Evolutionary conservation across 352 stramenopile species (phyloP), one percentile per base, ranked within the genome.

Genomic region (Globisporangium polare): DNA sequence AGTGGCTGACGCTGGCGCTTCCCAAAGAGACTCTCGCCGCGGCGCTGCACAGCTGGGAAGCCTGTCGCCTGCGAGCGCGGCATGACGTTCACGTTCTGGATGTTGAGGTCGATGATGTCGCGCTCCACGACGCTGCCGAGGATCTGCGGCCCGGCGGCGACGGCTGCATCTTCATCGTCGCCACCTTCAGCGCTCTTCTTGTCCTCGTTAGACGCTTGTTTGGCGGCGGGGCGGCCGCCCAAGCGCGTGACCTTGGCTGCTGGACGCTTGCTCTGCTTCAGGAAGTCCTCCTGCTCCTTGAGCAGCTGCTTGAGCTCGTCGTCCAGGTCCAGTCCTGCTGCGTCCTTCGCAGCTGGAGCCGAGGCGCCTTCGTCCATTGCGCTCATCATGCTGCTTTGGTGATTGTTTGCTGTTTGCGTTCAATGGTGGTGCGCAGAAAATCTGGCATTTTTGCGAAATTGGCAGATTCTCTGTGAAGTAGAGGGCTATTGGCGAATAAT

Each of bases 261-360:
- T 8, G 83, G 81, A 15, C 59, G 51, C 66, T 89, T 78, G 41
- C 75, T 76, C 63, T 84, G 69, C 13, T 70, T 70, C 53, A 92
- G 67, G 41, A 95, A 95, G 33, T 78, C 68, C 66, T 95, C 86
- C 69, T 95, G 86, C 61, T 95, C 86, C 41, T 81, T 77, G 20
- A 95, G 71, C 41, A 95, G 78, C 62, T 83, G 80, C 69, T 83
- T 78, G 29, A 95, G 64, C 56, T 95, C 86, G 27, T 75, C 80
- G 51, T 95, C 83, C 65, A 94, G 69, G 62, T 94, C 79, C 35
- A 94, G 67, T 4, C 67, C 65, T 7, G 43, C 53, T 31, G 20
- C 22, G 22, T 20, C 22, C 29, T 29, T 57, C n/a, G 45, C 22
- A 13, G 42, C 22, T 20, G 24, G 7, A 6, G 6, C 22, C 10